phyloP scores from a whole-genome alignment of 2,329 filamentous ascomycete genomes.

The Alternaria sp. region DNA sequence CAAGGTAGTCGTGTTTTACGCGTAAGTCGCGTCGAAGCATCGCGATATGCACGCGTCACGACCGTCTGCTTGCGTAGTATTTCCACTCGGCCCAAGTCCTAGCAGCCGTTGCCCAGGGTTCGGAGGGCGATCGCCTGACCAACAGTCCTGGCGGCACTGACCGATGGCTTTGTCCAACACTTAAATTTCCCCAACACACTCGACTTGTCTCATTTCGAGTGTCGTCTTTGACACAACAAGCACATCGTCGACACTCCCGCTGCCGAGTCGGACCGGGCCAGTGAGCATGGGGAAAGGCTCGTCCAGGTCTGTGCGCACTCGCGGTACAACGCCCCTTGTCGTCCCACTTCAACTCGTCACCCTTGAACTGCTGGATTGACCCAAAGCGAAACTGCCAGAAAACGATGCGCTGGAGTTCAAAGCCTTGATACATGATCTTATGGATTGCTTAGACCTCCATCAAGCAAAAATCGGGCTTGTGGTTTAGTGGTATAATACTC shows the following conservation, averaged over 20 bases:
- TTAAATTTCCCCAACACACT: neutral
- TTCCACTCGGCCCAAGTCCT: neutral
- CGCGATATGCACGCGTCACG: neutral
- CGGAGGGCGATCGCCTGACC: neutral
- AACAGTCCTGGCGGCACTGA: neutral
- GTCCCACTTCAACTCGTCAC: neutral
- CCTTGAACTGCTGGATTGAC: no score
- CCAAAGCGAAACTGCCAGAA: no score
- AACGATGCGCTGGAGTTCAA: no score
- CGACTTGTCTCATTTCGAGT: neutral
- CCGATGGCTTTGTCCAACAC: neutral
- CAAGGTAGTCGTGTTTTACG: no score
- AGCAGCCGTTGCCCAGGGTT: neutral
- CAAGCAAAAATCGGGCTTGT: constrained; percentile 7
- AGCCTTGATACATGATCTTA: accelerated
- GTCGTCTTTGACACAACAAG: neutral
- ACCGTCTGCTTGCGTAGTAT: neutral
- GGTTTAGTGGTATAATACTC: constrained; percentile 20
- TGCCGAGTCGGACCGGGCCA: neutral
- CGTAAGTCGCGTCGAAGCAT: neutral
- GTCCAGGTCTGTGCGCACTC: neutral
- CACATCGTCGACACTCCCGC: neutral
- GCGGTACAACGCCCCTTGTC: neutral
- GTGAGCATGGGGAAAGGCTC: neutral
- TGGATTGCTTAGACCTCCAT: no score